A percentile compares a stretch with the other conserved stretches of the same genome.
Conservation (phyloP, 306 rosid species). For the Carpinus fangiana region DNA sequence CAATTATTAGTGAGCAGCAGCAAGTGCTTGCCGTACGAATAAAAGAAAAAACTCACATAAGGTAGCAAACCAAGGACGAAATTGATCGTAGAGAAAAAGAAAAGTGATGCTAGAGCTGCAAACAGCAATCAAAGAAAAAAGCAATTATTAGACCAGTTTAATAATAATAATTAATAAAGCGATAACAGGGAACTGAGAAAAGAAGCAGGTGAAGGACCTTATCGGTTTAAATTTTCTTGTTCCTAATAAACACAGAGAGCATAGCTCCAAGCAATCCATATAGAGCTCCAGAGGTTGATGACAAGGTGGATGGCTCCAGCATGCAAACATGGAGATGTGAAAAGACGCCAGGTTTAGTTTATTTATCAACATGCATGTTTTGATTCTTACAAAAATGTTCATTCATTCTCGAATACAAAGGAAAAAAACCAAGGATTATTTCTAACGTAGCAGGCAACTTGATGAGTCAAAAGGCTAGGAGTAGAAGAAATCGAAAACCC, state of each 20-base stretch:
- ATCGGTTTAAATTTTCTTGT: slow-evolving; percentile 66
- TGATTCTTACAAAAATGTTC: background rate
- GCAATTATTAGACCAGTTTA: slow-evolving; percentile 10
- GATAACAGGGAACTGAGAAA: background rate
- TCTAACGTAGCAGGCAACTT: no score
- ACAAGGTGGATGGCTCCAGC: slow-evolving; percentile 81
- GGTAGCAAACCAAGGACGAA: no score
- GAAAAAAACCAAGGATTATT: no score
- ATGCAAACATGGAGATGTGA: slow-evolving; percentile 76
- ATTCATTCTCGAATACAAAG: slow-evolving; percentile 13
- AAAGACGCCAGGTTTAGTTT: slow-evolving; percentile 69
- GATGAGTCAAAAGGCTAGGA: background rate
- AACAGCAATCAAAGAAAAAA: slow-evolving; percentile 46
- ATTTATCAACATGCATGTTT: background rate
- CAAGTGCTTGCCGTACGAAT: no score
- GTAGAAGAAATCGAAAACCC: background rate
- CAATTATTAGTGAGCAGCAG: no score
- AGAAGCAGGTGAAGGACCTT: slow-evolving; percentile 46
- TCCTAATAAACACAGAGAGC: slow-evolving; percentile 62
- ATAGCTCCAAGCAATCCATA: slow-evolving; percentile 83
- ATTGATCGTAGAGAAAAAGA: no score
- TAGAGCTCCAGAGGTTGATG: slow-evolving; percentile 76
- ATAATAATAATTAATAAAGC: slow-evolving; percentile 14
- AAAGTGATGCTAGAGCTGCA: no score
- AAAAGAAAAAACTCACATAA: no score